Base-by-base conservation (phyloP, 2,329 filamentous ascomycete genomes). In the Diaporthe eres region DNA sequence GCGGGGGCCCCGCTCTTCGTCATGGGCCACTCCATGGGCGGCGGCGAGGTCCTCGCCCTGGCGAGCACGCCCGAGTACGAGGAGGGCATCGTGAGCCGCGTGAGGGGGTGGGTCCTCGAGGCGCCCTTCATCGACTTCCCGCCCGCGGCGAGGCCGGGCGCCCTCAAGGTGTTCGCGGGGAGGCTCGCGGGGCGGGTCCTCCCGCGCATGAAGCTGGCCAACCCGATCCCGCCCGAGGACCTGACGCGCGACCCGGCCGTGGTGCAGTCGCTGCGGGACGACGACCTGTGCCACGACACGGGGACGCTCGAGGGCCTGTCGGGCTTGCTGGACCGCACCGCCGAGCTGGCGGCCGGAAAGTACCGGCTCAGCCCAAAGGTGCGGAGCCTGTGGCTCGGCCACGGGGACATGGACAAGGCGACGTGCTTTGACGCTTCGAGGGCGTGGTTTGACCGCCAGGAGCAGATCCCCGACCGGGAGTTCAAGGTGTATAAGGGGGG, bases 1-100 rank as follows among this genome's bases (percentile, higher is more conserved):
- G 77, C 83, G 34, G 80, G 84, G 5, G 85, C 87, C 49, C 95
- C 95, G 0, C 82, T 97, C 22, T 98, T 98, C 85, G 88, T 98
- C 28, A 92, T 97, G 87, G 96, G 96, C 72, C 95, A 98, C 84
- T 95, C 93, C 31, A 98, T 98, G 95, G 96, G 96, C 78, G 96
- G 96, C 76, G 94, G 92, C 34, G 90, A 97, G 84, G 90, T 92
- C 8, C 86, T 98, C 12, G 92, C 90, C 58, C 83, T 93, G 31
- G 88, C 89, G 34, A 88, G 86, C 74, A 86, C 88, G 72, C 82
- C 87, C 0, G 76, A 83, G 74, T 89, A 91, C 81, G 84, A 85
- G 58, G 88, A 90, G 22, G 82, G 53, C 60, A 57, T 94, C 17
- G 88, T 91, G 57, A 82, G 85, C 49, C 86, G 89, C 75, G 89